These are phyloP conservation scores for Trametes meyenii DNA, from an alignment of 768 basidiomycete genomes.

Conservation along the genomic window DNA sequence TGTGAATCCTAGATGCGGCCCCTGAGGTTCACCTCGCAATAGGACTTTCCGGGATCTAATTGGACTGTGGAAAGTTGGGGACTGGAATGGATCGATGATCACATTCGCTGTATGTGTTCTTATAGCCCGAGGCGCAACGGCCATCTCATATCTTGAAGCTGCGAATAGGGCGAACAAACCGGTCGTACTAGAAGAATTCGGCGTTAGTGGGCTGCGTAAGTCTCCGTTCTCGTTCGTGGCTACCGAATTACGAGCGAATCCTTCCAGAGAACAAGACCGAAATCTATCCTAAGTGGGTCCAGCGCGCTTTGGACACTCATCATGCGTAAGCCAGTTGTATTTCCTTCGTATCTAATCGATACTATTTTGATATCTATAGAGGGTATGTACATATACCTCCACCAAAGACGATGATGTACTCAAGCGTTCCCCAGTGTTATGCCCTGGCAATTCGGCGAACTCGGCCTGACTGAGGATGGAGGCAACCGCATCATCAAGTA, in stretches of 20 bases:
- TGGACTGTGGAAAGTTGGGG: constrained; percentile 43
- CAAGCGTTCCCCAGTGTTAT: constrained; percentile 44
- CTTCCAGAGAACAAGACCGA: constrained; percentile 49
- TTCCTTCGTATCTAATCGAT: not conserved
- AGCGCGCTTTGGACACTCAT: constrained; percentile 48
- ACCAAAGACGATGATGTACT: not conserved
- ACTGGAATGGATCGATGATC: constrained; percentile 37
- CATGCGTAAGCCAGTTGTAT: constrained; percentile 46
- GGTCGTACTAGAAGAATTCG: constrained; percentile 38
- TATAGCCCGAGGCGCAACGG: not conserved
- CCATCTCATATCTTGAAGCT: constrained; percentile 35
- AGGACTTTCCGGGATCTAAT: constrained; percentile 53
- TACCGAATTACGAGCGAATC: not conserved
- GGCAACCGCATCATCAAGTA: constrained; percentile 60
- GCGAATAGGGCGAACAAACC: constrained; percentile 45
- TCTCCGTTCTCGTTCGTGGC: not conserved
- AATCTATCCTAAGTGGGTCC: constrained; percentile 55
- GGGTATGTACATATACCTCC: constrained; percentile 20
- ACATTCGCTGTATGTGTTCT: constrained; percentile 35
- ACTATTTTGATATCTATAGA: constrained; percentile 7
- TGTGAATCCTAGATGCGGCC: not conserved
- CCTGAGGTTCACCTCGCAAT: not conserved
- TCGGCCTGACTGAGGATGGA: constrained; percentile 51
- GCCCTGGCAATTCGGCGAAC: constrained; percentile 60
- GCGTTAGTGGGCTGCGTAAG: constrained; percentile 43